Evolutionary conservation across 257 asterid genomes (phyloP), one percentile per base, ranked within the genome.

Genomic region (Thymus quinquecostatus): DNA sequence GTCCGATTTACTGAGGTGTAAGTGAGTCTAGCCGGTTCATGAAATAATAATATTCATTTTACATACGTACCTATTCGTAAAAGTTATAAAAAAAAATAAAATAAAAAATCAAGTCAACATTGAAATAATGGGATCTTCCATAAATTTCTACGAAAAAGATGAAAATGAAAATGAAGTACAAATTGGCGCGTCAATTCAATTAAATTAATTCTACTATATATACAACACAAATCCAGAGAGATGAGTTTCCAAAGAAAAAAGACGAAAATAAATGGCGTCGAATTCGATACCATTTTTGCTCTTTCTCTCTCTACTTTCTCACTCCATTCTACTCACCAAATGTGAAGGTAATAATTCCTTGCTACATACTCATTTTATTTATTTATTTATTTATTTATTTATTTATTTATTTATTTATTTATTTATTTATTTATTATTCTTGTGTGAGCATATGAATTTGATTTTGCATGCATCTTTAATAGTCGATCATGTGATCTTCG

Each of bases 221-320:
- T 47, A 41, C 33, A 9, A 27, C 64, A 41, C 64, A 57, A 41
- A 13, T 58, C 11, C 7, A 44, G 10, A 47, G 10, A 47, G n/a
- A 41, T 36, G 14, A 32, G 30, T 40, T 44, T 11, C 0, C 4
- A 43, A 45, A 32, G 28, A 6, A 48, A 32, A n/a, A n/a, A 44
- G 10, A 6, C 9, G 36, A 55, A 38, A 69, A 50, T 1, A 12
- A 34, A 56, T 71, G 76, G 76, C 69, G 45, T 61, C 60, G 7
- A 60, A 55, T 34, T 61, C 60, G 7, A 60, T 71, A 14, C 55
- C 49, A 11, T 59, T 30, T 11, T 61, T 61, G 47, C 55, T 71
- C 34, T 49, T 71, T 61, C 69, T 71, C 63, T 61, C 69, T 50
- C 69, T 71, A 61, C 76, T 71, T 5, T 12, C 12, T 71, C 63